Evolutionary conservation across 2,329 filamentous ascomycete species (phyloP), one percentile per base, ranked within the genome.

Genomic region (Botrytis sinoallii): DNA sequence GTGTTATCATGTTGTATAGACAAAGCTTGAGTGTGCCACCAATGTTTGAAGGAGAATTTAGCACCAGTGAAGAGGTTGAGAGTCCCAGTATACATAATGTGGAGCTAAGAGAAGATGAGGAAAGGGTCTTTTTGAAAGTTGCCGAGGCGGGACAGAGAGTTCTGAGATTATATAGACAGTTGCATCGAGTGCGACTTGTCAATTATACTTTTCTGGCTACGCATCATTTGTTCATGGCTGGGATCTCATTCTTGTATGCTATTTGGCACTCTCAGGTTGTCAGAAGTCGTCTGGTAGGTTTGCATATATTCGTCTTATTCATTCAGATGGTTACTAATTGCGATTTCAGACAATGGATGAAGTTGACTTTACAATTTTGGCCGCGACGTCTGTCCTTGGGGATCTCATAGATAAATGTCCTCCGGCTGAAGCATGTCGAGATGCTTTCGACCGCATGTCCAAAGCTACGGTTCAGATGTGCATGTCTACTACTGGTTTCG

Each of bases 181-280:
- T 98, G 74, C 95, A 98, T 82, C 87, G 95, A 16, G 90, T 94
- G 73, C 92, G 94, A 70, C 87, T 98, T 59, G 95, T 98, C 72
- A 98, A 97, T 83, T 97, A 98, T 81, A 98, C 95, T 0, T 98
- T 97, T 82, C 85, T 98, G 71, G 95, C 96, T 2, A 98, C 96
- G 0, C 95, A 98, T 81, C 95, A 98, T 83, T 86, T 98, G 10
- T 98, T 98, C 84, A 98, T 97, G 93, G 95, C 95, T 42, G 95
- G 95, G 83, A 91, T 98, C 74, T 97, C 95, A 38, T 98, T 98
- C 82, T 87, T 98, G 3, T 98, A 98, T 82, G 95, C 96, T 32
- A 96, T 98, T 74, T 98, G 95, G 95, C 95, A 98, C 83, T 98
- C 95, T 18, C 90, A 93, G 9, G 88, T 93, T 71, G 95, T 98